Percentiles rank a stretch among this genome's conserved stretches.
Evolutionary conservation across 2,329 filamentous ascomycete genomes (phyloP).

Genomic region (Xylaria sp.): DNA sequence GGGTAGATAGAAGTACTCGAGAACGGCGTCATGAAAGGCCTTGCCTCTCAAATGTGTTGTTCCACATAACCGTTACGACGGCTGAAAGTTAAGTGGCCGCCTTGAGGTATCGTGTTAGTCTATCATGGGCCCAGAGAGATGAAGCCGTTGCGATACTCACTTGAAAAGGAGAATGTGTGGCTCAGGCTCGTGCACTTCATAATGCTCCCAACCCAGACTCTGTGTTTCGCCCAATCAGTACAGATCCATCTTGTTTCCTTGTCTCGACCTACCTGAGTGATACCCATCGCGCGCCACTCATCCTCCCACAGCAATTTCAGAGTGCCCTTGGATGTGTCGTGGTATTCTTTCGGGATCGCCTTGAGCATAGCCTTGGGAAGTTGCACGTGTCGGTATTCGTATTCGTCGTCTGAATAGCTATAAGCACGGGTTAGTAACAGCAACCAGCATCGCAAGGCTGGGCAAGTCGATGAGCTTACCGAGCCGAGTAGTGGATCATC

Average conservation of each 20-base stretch:
- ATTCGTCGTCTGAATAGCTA: conserved; percentile 92
- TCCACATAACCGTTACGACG: conserved; percentile 59
- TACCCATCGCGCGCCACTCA: conserved; percentile 95
- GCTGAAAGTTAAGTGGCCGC: conserved; percentile 84
- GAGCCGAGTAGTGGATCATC: conserved; percentile 91
- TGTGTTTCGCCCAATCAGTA: conserved; percentile 45
- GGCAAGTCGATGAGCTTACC: conserved; percentile 59
- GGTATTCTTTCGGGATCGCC: conserved; percentile 92
- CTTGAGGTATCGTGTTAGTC: conserved; percentile 50
- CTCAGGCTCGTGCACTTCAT: conserved; percentile 98
- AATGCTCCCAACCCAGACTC: conserved; percentile 99
- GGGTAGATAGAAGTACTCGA: conserved; percentile 34
- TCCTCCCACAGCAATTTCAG: conserved; percentile 98
- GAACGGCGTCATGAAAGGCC: conserved; percentile 13
- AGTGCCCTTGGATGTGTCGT: conserved; percentile 86
- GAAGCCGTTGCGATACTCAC: conserved; percentile 60
- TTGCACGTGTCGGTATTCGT: conserved; percentile 97
- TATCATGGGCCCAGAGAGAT: not conserved
- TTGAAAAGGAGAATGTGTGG: conserved; percentile 99
- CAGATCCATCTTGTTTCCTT: not conserved
- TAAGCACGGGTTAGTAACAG: conserved; percentile 12
- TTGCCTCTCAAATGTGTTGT: conserved; percentile 25
- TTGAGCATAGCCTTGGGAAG: conserved; percentile 98
- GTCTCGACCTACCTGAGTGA: conserved; percentile 77
- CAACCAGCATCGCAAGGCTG: not conserved